phyloP scores from a whole-genome alignment of 495 filamentous ascomycete genomes.

The Penicillium tannophilum region DNA sequence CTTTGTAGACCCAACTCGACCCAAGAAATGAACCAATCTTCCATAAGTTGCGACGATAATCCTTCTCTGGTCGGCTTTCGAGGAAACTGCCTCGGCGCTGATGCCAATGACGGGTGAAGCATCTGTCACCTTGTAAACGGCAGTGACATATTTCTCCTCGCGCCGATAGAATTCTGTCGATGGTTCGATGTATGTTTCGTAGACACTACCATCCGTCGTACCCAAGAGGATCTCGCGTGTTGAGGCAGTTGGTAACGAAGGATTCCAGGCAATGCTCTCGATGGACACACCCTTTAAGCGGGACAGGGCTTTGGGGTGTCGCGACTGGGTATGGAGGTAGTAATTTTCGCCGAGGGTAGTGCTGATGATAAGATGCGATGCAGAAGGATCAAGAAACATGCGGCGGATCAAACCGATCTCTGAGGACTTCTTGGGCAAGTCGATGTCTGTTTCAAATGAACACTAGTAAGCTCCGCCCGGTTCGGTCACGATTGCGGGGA shows the following conservation, averaged over 20 bases:
- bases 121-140: slow-evolving; percentile 76
- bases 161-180: slow-evolving; percentile 90
- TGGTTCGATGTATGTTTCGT: slow-evolving; percentile 94
- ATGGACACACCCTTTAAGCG: slow-evolving; percentile 83
- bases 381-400: slow-evolving; percentile 96
- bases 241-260: slow-evolving; percentile 90
- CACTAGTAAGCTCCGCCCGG: slow-evolving; percentile 19
- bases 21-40: slow-evolving; percentile 75
- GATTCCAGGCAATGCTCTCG: slow-evolving; percentile 93
- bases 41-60: slow-evolving; percentile 77
- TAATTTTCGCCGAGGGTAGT: slow-evolving; percentile 94
- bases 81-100: slow-evolving; percentile 72
- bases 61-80: slow-evolving; percentile 67
- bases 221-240: slow-evolving; percentile 95
- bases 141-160: slow-evolving; percentile 88
- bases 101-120: slow-evolving; percentile 77
- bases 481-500: slow-evolving; percentile 22
- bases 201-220: slow-evolving; percentile 87
- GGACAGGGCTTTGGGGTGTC: slow-evolving; percentile 78
- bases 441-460: slow-evolving; percentile 69
- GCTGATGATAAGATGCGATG: slow-evolving; percentile 89
- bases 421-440: slow-evolving; percentile 89
- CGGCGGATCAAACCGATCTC: slow-evolving; percentile 89
- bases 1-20: slow-evolving; percentile 61
- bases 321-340: slow-evolving; percentile 94